Evolutionary conservation across 805 yeast genomes (phyloP).

Genomic region (Komagataella pseudopastoris): DNA sequence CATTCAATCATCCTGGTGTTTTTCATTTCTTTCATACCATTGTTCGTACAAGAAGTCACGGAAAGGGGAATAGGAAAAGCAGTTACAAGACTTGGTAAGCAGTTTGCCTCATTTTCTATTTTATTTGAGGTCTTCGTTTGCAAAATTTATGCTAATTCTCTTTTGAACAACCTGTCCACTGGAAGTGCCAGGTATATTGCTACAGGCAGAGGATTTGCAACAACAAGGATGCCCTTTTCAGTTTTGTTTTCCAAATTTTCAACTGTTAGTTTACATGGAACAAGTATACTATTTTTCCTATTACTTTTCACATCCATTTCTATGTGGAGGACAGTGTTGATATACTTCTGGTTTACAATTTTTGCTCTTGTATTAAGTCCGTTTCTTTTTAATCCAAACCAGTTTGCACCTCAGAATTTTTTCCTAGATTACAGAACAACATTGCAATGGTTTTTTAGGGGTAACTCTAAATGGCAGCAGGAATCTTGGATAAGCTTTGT

Average conservation of each 20-base stretch:
- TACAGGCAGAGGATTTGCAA: constrained; percentile 92
- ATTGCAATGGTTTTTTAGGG: constrained; percentile 67
- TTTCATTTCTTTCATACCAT: constrained; percentile 81
- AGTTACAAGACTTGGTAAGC: constrained; percentile 49
- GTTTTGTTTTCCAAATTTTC: constrained; percentile 68
- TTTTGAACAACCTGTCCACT: constrained; percentile 62
- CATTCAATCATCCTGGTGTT: constrained; percentile 86
- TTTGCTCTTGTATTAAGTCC: constrained; percentile 33
- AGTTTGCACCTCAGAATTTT: constrained; percentile 31
- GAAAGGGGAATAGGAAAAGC: constrained; percentile 82
- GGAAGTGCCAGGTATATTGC: constrained; percentile 91
- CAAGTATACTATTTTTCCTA: constrained; percentile 55
- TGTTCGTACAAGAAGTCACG: constrained; percentile 74
- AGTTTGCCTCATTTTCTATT: constrained; percentile 74
- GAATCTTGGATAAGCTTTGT: constrained; percentile 75
- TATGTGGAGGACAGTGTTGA: constrained; percentile 66
- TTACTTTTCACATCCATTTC: constrained; percentile 65
- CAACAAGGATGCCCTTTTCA: constrained; percentile 62
- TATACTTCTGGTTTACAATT: constrained; percentile 44
- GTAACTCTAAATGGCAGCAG: constrained; percentile 50
- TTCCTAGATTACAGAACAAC: constrained; percentile 34
- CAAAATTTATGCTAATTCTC: constrained; percentile 76
- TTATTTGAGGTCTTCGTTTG: constrained; percentile 92
- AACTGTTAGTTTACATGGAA: constrained; percentile 63
- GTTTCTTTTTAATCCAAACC: constrained; percentile 40